Evolutionary conservation across 2,329 filamentous ascomycete genomes (phyloP).

Genomic region (Bimuria novae-zelandiae): DNA sequence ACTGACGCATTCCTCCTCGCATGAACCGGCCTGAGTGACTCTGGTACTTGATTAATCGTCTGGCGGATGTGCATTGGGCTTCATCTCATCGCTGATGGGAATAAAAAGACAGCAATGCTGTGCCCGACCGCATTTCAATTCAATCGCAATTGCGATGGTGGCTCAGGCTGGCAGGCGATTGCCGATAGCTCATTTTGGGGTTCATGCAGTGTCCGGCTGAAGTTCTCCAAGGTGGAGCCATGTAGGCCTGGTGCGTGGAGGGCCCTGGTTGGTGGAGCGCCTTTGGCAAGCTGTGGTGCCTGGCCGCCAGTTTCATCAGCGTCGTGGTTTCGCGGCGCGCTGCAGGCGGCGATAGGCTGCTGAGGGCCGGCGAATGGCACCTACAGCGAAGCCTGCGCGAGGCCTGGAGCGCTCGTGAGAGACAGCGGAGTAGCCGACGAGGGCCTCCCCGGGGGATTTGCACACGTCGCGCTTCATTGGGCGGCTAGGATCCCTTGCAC

Average conservation of each 20-base stretch:
- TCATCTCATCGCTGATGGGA: neutral
- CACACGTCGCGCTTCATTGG: constrained; percentile 24
- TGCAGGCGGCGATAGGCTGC: constrained; percentile 16
- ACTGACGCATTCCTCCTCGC: neutral
- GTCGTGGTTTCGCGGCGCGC: constrained; percentile 12
- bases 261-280: constrained; percentile 28
- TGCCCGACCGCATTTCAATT: neutral
- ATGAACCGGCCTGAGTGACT: neutral
- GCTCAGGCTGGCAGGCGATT: neutral
- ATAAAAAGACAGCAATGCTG: neutral
- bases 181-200: neutral
- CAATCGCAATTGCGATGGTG: neutral
- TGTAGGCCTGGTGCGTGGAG: constrained; percentile 13
- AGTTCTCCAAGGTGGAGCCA: constrained; percentile 1
- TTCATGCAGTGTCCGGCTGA: constrained; percentile 1
- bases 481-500: constrained; percentile 30
- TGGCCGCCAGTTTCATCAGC: constrained; percentile 17
- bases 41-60: too few species aligned
- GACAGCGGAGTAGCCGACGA: neutral
- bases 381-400: neutral
- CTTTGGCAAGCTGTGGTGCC: constrained; percentile 16
- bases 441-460: neutral
- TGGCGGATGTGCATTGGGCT: neutral
- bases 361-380: neutral
- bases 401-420: neutral